Conservation (phyloP, 2,329 filamentous ascomycete species). For the Aspergillus hiratsukae region DNA sequence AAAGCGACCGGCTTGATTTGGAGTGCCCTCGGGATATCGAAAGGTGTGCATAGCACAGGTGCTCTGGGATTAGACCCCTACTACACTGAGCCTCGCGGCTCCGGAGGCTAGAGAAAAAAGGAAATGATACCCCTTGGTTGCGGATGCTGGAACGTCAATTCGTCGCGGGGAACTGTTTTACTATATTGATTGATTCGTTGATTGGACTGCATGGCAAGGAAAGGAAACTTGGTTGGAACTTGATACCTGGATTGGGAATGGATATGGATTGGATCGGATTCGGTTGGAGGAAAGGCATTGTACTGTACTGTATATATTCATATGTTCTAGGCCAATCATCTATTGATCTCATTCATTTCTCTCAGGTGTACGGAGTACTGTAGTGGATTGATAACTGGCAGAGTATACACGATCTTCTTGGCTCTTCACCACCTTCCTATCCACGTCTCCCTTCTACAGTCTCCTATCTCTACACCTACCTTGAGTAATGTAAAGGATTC, state of each 20-base stretch:
- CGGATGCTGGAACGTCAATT: neutral
- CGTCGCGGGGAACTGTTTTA: neutral
- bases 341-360: neutral
- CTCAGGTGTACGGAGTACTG: too few species aligned
- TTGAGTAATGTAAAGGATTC: too few species aligned
- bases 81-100: neutral
- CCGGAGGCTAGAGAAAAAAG: neutral
- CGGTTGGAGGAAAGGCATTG: neutral
- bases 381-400: too few species aligned
- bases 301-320: neutral
- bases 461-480: too few species aligned
- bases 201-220: neutral
- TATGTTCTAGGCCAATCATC: neutral
- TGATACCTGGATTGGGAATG: neutral
- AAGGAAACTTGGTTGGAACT: neutral
- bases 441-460: too few species aligned
- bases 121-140: neutral
- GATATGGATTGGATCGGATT: slow-evolving; percentile 1
- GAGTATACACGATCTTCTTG: too few species aligned
- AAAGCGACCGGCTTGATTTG: slow-evolving; percentile 3
- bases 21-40: neutral
- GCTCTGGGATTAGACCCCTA: neutral
- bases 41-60: neutral
- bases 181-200: neutral
- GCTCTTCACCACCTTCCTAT: too few species aligned